phyloP scores from a whole-genome alignment of 2,329 filamentous ascomycete species.

The Fusarium concolor region DNA sequence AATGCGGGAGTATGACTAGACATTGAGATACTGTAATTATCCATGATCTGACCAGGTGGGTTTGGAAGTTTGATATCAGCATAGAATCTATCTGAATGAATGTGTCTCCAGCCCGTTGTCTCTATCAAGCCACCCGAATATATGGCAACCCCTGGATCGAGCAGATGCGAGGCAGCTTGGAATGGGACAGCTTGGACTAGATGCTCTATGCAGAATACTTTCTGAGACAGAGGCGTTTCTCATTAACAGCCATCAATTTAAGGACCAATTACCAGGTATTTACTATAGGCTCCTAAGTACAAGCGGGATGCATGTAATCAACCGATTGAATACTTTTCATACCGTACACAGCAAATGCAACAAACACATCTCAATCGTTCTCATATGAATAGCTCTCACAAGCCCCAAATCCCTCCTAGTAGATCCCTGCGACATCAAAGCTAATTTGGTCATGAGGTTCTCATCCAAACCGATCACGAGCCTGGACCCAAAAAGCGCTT shows the following conservation, averaged over 20 bases:
- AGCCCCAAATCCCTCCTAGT: conserved; percentile 6
- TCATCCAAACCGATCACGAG: conserved; percentile 13
- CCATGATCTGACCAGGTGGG: not conserved
- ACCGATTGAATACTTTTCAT: no score
- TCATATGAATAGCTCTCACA: not conserved
- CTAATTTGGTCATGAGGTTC: conserved; percentile 34
- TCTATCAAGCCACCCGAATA: conserved; percentile 1
- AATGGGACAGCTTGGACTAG: conserved; percentile 1
- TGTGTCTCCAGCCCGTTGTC: not conserved
- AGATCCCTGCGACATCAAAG: not conserved
- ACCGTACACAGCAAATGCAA: not conserved
- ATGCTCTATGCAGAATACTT: not conserved
- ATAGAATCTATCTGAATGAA: not conserved
- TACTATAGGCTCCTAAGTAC: no score
- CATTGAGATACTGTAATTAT: not conserved
- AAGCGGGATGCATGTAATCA: no score
- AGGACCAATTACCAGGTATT: not conserved
- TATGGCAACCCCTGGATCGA: not conserved
- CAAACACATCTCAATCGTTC: not conserved
- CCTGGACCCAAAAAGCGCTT: conserved; percentile 7
- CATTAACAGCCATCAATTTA: not conserved
- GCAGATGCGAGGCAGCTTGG: not conserved
- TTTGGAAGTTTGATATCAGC: not conserved
- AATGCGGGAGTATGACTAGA: not conserved
- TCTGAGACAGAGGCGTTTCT: conserved; percentile 26